Percentiles rank a stretch among this genome's conserved stretches.
Evolutionary conservation across 2,329 filamentous ascomycete genomes (phyloP).

Genomic region (Exophiala viscosa): DNA sequence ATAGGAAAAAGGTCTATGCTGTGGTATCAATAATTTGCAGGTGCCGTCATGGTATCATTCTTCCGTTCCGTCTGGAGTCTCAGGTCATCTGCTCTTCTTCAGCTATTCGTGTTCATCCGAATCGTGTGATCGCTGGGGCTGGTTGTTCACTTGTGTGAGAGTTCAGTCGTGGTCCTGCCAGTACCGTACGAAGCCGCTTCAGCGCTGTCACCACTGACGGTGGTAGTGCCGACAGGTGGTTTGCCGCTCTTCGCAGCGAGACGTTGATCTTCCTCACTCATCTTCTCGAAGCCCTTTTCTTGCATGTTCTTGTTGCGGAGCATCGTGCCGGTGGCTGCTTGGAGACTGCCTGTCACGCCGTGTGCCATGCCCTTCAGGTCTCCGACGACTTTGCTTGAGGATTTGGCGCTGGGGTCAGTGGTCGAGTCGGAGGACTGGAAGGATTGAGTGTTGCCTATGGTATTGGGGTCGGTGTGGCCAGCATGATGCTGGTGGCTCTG

Average conservation of each 20-base stretch:
- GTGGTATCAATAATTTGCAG: no score
- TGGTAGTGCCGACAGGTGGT: constrained; percentile 19
- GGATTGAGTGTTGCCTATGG: constrained; percentile 20
- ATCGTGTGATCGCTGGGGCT: not conserved
- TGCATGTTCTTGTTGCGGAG: constrained; percentile 22
- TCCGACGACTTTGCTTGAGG: constrained; percentile 17
- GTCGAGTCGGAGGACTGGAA: constrained; percentile 19
- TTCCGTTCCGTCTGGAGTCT: not conserved
- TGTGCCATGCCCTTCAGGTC: constrained; percentile 23
- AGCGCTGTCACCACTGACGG: constrained; percentile 5
- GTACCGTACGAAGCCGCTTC: not conserved
- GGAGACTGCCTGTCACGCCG: constrained; percentile 19
- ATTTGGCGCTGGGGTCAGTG: constrained; percentile 12
- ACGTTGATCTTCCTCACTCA: constrained; percentile 22
- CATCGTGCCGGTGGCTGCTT: constrained; percentile 21
- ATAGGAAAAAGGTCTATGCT: not conserved
- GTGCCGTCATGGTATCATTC: no score
- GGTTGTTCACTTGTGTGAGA: not conserved
- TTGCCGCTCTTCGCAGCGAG: constrained; percentile 24
- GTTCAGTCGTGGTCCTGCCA: not conserved
- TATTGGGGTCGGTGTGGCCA: not conserved
- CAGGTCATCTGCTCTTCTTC: not conserved
- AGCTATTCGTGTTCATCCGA: not conserved
- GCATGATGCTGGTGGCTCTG: not conserved
- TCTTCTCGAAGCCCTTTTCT: constrained; percentile 26